Evolutionary conservation across 2,329 filamentous ascomycete species (phyloP).

Genomic region (Fusarium zealandicum): DNA sequence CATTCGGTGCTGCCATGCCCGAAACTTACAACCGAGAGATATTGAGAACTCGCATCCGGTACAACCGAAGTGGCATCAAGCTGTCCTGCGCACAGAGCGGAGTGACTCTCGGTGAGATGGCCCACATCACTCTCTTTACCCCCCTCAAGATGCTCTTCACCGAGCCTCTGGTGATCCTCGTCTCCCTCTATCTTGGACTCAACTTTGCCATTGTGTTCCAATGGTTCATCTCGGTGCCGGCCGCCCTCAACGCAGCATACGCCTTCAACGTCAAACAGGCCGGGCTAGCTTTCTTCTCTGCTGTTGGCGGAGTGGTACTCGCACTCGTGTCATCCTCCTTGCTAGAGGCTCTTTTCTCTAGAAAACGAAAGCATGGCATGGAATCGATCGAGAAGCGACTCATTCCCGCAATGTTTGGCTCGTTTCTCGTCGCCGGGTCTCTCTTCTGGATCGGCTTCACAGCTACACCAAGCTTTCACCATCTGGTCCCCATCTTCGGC

Average conservation of each 20-base stretch:
- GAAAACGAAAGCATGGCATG: background rate
- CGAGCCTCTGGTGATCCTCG: constrained; percentile 8
- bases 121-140: constrained; percentile 7
- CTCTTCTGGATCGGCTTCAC: constrained; percentile 17
- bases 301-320: background rate
- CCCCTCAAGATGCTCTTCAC: constrained; percentile 13
- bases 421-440: constrained; percentile 6
- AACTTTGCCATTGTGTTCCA: constrained; percentile 8
- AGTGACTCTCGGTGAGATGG: constrained; percentile 4
- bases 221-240: constrained; percentile 12
- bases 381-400: constrained; percentile 10
- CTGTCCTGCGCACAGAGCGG: constrained; percentile 11
- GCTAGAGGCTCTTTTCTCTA: constrained; percentile 3
- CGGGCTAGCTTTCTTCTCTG: constrained; percentile 7
- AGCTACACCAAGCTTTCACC: constrained; percentile 1
- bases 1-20: constrained; percentile 11
- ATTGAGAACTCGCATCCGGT: constrained; percentile 11
- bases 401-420: constrained; percentile 10
- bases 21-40: constrained; percentile 14
- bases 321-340: constrained; percentile 1
- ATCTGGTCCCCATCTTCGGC: constrained; percentile 14
- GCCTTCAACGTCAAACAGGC: background rate
- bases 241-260: constrained; percentile 5
- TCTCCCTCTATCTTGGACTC: constrained; percentile 9
- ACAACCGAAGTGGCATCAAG: constrained; percentile 8